Evolutionary conservation across 1,284 basidiomycete genomes (phyloP), one percentile per base, ranked within the genome.

Genomic region (Cryptococcus sp.): DNA sequence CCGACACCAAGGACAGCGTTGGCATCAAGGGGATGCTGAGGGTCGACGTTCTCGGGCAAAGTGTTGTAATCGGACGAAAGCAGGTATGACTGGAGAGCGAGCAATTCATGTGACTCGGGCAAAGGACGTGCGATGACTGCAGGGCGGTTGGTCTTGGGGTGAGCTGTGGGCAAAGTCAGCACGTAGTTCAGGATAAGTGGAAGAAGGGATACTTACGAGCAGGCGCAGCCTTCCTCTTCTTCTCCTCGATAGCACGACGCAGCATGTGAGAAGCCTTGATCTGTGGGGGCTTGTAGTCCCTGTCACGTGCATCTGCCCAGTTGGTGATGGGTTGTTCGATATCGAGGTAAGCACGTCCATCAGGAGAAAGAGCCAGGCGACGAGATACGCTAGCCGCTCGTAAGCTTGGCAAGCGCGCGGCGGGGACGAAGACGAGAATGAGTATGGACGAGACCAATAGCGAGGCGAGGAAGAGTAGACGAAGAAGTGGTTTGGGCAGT

Each of bases 81-180:
- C 37, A 78, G 61, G 59, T 73, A 78, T 0, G 73, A 73, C 59
- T 77, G 76, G 10, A 79, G 65, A 3, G 76, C 78, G 15, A 79
- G 68, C 3, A 79, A 68, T 58, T 79, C 76, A 63, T 77, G 75
- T 1, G 71, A 55, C 0, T 55, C 23, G 1, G 76, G 74, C 6
- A 76, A 58, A 5, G 73, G 69, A 52, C 67, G 70, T 17, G 66
- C 20, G 3, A 37, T 25, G 2, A 61, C 40, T 5, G 56, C 54
- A 13, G 60, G 66, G 43, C 64, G 60, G 20, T 51, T 57, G 15
- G 64, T 52, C 15, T 62, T 58, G 4, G 72, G 70, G 29, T 63
- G 62, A 43, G 61, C 58, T 47, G 55, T 1, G 26, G 19, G n/a
- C 7, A 46, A 23, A 47, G 41, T 65, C 41, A 61, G 52, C 55